Evolutionary conservation across 352 stramenopile species (phyloP).

Genomic region (Phytopythium cucurbitacearum): DNA sequence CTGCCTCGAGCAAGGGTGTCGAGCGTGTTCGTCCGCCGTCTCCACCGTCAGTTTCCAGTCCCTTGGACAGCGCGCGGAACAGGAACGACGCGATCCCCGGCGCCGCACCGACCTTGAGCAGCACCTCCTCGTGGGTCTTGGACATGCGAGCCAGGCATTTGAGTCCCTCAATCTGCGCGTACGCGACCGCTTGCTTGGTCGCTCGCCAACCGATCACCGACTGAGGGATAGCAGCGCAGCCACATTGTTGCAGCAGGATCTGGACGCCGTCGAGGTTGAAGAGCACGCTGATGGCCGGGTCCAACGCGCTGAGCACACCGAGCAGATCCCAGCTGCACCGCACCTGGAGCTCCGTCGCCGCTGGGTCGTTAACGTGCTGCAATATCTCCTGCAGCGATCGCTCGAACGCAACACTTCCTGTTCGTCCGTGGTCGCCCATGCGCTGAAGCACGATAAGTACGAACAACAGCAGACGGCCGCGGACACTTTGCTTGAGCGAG

Average conservation of each 20-base stretch:
- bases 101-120: constrained; percentile 57
- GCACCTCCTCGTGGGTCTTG: constrained; percentile 53
- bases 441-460: constrained; percentile 54
- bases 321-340: constrained; percentile 55
- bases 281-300: constrained; percentile 49
- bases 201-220: constrained; percentile 4
- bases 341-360: constrained; percentile 22
- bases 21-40: not conserved
- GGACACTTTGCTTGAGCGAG: constrained; percentile 24
- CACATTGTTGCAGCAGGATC: constrained; percentile 50
- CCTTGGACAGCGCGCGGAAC: constrained; percentile 31
- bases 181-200: constrained; percentile 11
- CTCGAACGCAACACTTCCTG: constrained; percentile 45
- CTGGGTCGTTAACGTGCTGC: constrained; percentile 23
- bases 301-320: constrained; percentile 43
- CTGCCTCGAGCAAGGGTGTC: not conserved
- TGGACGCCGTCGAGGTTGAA: constrained; percentile 62
- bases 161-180: constrained; percentile 46
- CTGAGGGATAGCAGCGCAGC: constrained; percentile 4
- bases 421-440: constrained; percentile 42
- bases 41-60: not conserved
- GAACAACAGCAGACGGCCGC: constrained; percentile 43
- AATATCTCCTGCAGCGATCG: constrained; percentile 52
- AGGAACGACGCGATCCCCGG: constrained; percentile 34
- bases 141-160: constrained; percentile 61